Conservation (phyloP, 768 basidiomycete genomes). For the Leccinum barrowsii region DNA sequence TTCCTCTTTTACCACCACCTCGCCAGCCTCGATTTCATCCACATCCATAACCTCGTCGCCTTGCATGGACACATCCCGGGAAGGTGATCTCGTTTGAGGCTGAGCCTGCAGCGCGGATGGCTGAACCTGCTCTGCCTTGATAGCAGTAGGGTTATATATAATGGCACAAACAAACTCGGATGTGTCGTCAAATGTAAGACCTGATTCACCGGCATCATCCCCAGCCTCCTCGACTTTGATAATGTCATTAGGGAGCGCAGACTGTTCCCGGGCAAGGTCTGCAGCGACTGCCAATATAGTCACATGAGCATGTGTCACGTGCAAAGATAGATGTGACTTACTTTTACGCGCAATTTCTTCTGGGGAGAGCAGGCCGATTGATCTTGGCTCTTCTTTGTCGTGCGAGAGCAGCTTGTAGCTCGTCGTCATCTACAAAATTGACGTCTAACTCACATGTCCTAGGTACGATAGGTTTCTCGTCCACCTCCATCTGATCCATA, state of each 20-base stretch:
- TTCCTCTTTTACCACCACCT: slow-evolving; percentile 76
- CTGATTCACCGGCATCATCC: slow-evolving; percentile 36
- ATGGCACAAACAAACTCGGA: slow-evolving; percentile 93
- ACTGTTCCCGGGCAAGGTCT: slow-evolving; percentile 54
- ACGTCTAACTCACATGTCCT: slow-evolving; percentile 70
- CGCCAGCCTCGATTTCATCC: slow-evolving; percentile 80
- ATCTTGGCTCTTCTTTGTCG: slow-evolving; percentile 80
- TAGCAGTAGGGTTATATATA: slow-evolving; percentile 56
- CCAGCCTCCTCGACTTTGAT: slow-evolving; percentile 49
- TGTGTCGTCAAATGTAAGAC: slow-evolving; percentile 91
- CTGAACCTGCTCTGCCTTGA: slow-evolving; percentile 48
- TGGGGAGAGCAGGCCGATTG: slow-evolving; percentile 62
- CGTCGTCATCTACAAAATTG: slow-evolving; percentile 98
- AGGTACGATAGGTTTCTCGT: slow-evolving; percentile 65
- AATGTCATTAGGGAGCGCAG: slow-evolving; percentile 33
- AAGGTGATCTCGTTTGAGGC: slow-evolving; percentile 38
- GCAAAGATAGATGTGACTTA: slow-evolving; percentile 34
- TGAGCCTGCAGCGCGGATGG: slow-evolving; percentile 22
- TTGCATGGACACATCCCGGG: slow-evolving; percentile 54
- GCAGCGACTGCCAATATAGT: slow-evolving; percentile 52
- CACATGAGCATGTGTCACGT: not conserved
- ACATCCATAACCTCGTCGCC: slow-evolving; percentile 53
- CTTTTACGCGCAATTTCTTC: slow-evolving; percentile 81
- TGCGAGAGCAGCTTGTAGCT: slow-evolving; percentile 89
- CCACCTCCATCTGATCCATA: slow-evolving; percentile 67